phyloP scores from a whole-genome alignment of 805 yeast genomes.

The Pichia gijzeniarum region DNA sequence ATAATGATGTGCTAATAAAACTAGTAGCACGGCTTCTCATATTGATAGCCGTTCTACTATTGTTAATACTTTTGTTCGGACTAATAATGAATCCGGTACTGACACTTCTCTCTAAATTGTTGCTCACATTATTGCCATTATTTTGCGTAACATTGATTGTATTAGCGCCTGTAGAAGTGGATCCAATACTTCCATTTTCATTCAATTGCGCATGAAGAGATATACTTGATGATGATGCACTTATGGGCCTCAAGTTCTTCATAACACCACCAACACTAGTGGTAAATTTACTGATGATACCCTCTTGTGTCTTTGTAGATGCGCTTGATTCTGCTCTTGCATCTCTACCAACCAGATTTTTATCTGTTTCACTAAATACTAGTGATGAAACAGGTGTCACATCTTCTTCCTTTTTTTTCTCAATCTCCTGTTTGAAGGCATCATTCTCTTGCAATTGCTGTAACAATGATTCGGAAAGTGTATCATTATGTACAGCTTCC shows the following conservation, averaged over 20 bases:
- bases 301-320: conserved; percentile 17
- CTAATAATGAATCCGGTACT: neutral
- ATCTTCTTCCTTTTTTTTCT: neutral
- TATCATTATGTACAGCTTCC: neutral
- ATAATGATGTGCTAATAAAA: conserved; percentile 22
- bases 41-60: conserved; percentile 1
- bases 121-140: neutral
- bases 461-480: conserved; percentile 20
- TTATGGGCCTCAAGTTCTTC: conserved; percentile 30
- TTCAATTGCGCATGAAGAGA: conserved; percentile 17
- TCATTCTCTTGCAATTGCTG: conserved; percentile 29
- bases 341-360: neutral
- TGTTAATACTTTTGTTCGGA: conserved; percentile 4
- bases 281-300: conserved; percentile 25
- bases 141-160: neutral
- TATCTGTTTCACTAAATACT: neutral
- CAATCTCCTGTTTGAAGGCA: conserved; percentile 15
- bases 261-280: conserved; percentile 31
- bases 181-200: neutral
- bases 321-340: conserved; percentile 11
- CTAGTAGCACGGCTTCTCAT: conserved; percentile 30
- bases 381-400: neutral
- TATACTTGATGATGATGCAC: conserved; percentile 29
- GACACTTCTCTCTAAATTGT: conserved; percentile 1
- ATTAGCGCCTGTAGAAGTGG: conserved; percentile 1